Conservation (phyloP, 2,329 filamentous ascomycete species). For the Calonectria hongkongensis region DNA sequence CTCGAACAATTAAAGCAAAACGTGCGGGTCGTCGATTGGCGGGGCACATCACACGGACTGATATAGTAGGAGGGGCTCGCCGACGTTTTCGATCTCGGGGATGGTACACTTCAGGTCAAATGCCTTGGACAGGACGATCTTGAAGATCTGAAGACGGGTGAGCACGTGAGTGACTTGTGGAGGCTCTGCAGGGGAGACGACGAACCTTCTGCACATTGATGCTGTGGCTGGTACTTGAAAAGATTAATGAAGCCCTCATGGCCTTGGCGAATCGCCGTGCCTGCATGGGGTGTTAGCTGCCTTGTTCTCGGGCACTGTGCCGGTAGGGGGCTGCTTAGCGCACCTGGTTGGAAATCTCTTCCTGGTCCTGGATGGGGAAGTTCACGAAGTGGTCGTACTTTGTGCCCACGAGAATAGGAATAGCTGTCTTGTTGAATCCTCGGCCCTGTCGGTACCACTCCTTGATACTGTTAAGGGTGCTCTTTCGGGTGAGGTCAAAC, state of each 20-base stretch:
- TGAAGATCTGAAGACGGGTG: constrained; percentile 86
- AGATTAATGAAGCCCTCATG: constrained; percentile 98
- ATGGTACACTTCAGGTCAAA: constrained; percentile 99
- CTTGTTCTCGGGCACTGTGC: constrained; percentile 14
- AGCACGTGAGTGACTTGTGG: constrained; percentile 37
- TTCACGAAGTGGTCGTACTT: constrained; percentile 99
- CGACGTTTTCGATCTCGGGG: constrained; percentile 98
- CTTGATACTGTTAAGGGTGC: constrained; percentile 99
- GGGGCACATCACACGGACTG: constrained; percentile 71
- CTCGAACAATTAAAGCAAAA: constrained; percentile 36
- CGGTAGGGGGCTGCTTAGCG: constrained; percentile 34
- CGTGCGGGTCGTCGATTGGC: constrained; percentile 27
- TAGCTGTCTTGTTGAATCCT: constrained; percentile 99
- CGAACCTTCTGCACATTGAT: constrained; percentile 98
- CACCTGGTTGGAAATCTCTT: constrained; percentile 98
- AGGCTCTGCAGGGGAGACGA: constrained; percentile 41
- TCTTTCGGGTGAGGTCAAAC: constrained; percentile 99
- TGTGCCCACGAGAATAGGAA: constrained; percentile 96
- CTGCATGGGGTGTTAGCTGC: constrained; percentile 65
- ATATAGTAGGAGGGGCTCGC: constrained; percentile 95
- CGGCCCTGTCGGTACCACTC: constrained; percentile 99
- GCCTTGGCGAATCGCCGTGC: constrained; percentile 97
- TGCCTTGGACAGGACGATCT: constrained; percentile 98
- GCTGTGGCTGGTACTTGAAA: constrained; percentile 98
- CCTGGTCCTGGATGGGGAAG: constrained; percentile 96